Base-by-base conservation (phyloP, 768 basidiomycete genomes). In the Kockovaella imperatae region DNA sequence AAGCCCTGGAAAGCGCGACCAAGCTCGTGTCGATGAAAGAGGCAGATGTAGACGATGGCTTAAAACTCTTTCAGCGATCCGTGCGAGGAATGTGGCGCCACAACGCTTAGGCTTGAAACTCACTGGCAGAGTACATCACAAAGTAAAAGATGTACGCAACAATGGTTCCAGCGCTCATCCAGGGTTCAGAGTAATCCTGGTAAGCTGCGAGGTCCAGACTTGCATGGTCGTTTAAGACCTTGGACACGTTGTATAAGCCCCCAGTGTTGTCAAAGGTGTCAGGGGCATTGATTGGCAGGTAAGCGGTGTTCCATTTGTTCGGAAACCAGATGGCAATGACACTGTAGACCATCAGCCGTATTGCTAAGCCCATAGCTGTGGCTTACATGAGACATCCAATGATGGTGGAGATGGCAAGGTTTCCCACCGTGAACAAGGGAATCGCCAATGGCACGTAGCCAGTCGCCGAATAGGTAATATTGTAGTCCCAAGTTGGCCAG, bases 11-110 rank as follows among this genome's bases (percentile, higher is more conserved):
- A 45, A n/a, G 60, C 60, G 28, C 70, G 53, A 71, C 68, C 4
- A 73, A 73, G 35, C 71, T 68, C 2, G 87, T 87, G 60, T 84
- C 83, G 41, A 89, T 77, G 79, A 70, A 49, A 45, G 72, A 73
- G 32, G 63, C 41, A 5, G 71, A 69, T 17, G 66, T 64, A 28
- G 87, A n/a, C n/a, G n/a, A n/a, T n/a, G n/a, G n/a, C n/a, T n/a
- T n/a, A n/a, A n/a, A n/a, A n/a, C n/a, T n/a, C n/a, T n/a, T n/a
- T n/a, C n/a, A n/a, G n/a, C n/a, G n/a, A n/a, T n/a, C n/a, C n/a
- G n/a, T n/a, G n/a, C n/a, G n/a, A n/a, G n/a, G n/a, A n/a, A n/a
- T n/a, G n/a, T n/a, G n/a, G n/a, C n/a, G n/a, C n/a, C n/a, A n/a
- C n/a, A n/a, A n/a, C n/a, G n/a, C n/a, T n/a, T n/a, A n/a, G n/a